Evolutionary conservation across 106 monocot genomes (phyloP), one percentile per base, ranked within the genome.

Genomic region (Dendrobium chrysotoxum): DNA sequence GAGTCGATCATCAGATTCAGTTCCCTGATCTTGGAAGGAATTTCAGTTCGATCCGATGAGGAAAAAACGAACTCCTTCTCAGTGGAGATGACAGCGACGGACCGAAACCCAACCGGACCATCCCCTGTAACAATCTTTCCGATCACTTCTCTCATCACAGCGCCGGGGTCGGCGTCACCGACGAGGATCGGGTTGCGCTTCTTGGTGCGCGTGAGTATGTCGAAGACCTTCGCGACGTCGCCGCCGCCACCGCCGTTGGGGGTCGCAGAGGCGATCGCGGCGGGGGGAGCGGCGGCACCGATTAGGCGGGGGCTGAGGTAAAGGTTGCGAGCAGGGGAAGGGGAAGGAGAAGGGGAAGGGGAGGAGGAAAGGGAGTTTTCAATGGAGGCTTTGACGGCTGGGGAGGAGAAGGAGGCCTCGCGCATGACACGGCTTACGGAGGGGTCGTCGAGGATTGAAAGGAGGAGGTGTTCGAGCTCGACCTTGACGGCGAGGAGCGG

Each of bases 381-480:
- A 65, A 89, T 87, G 73, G 80, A 53, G 44, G 88, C 87, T 53
- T 96, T 96, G 47, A 96, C 90, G 16, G 88, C 82, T 3, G 91
- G 86, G 79, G 86, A 85, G 15, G 93, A 96, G 82, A 96, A 92
- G 79, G 87, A 83, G 16, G 93, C 93, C 83, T 92, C 92, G 16
- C 91, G 82, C 93, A 96, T 96, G 85, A 93, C 96, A 77, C 93
- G 85, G 79, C 93, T 93, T 15, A 96, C 96, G 28, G 90, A 87
- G 18, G 96, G 96, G 70, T 93, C 96, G 67, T 96, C 96, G 40
- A 96, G 91, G 78, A 96, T 92, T 35, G 96, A 91, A 55, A 91
- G 67, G 31, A 88, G 81, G 28, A 96, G 84, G 80, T 92, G 92
- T 50, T 92, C 89, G 23, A 92, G 84, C 78, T 92, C 92, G 10